phyloP scores from a whole-genome alignment of 352 stramenopile genomes.

The Phytophthora multivora region DNA sequence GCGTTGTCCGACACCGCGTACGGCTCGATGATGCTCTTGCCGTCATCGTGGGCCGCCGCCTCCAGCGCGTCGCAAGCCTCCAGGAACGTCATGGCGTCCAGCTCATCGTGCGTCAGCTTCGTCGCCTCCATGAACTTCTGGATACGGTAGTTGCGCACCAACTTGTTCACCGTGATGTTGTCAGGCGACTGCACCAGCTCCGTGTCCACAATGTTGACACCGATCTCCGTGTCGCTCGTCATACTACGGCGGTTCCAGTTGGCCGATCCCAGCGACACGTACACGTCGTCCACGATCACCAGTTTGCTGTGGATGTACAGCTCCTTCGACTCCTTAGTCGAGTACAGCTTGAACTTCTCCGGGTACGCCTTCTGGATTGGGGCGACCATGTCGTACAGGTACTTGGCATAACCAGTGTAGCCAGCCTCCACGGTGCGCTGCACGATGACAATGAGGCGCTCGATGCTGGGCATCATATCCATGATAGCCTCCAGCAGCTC shows the following conservation, averaged over 20 bases:
- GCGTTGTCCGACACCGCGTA: conserved; percentile 38
- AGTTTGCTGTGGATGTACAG: conserved; percentile 87
- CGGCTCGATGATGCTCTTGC: conserved; percentile 40
- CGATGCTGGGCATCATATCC: conserved; percentile 44
- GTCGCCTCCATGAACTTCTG: conserved; percentile 61
- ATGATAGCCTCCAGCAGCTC: conserved; percentile 56
- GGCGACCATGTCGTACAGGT: conserved; percentile 63
- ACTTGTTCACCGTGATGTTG: conserved; percentile 45
- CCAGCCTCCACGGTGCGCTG: conserved; percentile 40
- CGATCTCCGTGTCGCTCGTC: conserved; percentile 71
- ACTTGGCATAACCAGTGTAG: conserved; percentile 66
- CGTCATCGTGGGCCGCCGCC: conserved; percentile 28
- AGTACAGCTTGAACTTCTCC: conserved; percentile 63
- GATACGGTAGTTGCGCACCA: conserved; percentile 54
- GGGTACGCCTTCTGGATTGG: conserved; percentile 58
- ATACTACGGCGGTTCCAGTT: conserved; percentile 94
- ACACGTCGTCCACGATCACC: conserved; percentile 85
- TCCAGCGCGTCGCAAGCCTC: conserved; percentile 37
- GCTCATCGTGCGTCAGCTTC: conserved; percentile 37
- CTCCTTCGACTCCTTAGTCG: conserved; percentile 45
- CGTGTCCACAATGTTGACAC: conserved; percentile 56
- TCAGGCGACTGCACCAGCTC: conserved; percentile 39
- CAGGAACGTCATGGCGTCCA: conserved; percentile 42
- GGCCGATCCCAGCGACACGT: conserved; percentile 83
- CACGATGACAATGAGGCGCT: conserved; percentile 61